Evolutionary conservation across 108 stramenopile genomes (phyloP), one percentile per base, ranked within the genome.

Genomic region (Cyclotella kingstonii): DNA sequence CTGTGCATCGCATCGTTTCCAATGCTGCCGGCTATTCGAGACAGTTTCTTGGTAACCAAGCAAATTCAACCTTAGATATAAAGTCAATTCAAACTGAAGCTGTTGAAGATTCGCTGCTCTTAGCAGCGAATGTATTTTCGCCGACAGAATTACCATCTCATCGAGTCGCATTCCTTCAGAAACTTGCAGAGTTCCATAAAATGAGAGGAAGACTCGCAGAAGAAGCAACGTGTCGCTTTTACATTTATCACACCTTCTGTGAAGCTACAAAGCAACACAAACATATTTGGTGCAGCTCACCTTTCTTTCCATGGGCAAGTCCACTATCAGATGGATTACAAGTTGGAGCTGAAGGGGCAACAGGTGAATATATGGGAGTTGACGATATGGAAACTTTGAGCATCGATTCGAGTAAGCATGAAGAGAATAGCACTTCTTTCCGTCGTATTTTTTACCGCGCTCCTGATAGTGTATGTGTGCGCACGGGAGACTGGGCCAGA

Each of bases 51-150:
- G 91, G 88, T 26, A 81, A 85, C 44, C 78, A 89, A 48, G 76
- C 74, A 2, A 66, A 68, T 22, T 69, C 74, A 4, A 56, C 65
- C 14, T 48, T 70, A n/a, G 67, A 76, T 48, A 73, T 65, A 25
- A 54, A 60, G 15, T 59, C 61, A 14, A 79, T 93, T 42, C 93
- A 94, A 36, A 69, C 84, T 45, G 93, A 94, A 60, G 88, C 88
- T 21, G 78, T 91, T 25, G 93, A 94, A 62, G 93, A 94, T 66
- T 86, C 89, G 5, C 84, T 94, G 44, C 59, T 91, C 11, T 79
- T 61, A 46, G 93, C 93, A 30, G 93, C 93, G 17, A 79, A 86
- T 76, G 89, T 91, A 7, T 94, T 90, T 75, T 90, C 89, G 25
- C 77, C 88, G 3, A 84, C 88, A 12, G 93, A 94, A 60, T 79